Base-by-base conservation (phyloP, 2,329 filamentous ascomycete genomes). In the Hypoxylon sp. region DNA sequence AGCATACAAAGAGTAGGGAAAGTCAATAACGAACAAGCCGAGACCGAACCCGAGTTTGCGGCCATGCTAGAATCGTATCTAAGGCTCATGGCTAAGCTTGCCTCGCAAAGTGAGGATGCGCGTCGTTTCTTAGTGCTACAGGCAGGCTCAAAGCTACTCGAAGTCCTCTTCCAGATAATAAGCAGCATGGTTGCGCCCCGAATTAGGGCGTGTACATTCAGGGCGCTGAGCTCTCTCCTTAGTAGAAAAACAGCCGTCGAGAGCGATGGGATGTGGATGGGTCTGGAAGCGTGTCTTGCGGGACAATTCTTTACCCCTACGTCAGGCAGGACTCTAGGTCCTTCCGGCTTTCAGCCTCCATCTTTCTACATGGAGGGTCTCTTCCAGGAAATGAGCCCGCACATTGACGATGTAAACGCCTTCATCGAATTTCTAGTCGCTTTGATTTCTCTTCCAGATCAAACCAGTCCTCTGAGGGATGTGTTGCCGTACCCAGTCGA, bases 1-100 rank as follows among this genome's bases (percentile, higher is more conserved):
- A 71, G 80, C 9, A 68, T 79, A 11, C 81, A 82, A 63, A 79
- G 85, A 54, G 70, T 79, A 44, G 79, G 81, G 35, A 87, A 90
- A 68, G 75, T 82, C 34, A 76, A 82, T 31, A 77, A 76, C 12
- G 86, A 88, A 32, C 81, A 88, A 53, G 85, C 90, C 53, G 91
- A 96, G 68, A 79, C 81, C 19, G 93, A 97, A 67, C 90, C 91
- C 3, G 95, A 99, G 70, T 95, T 90, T 29, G 87, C 88, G n/a
- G 89, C 96, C 73, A 97, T 99, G 90, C 79, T 99, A 19, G 91
- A 97, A 67, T 93, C 91, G 62, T 97, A 97, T 68, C 78, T 99
- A 42, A 86, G 93, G 20, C 80, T 99, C 4, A 89, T 96, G 63
- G 84, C 90, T 3, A 91, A 95, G 69, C 77, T 99, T 7, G 87